Evolutionary conservation across 352 stramenopile species (phyloP), one percentile per base, ranked within the genome.

Genomic region (Phytophthora boehmeriae): DNA sequence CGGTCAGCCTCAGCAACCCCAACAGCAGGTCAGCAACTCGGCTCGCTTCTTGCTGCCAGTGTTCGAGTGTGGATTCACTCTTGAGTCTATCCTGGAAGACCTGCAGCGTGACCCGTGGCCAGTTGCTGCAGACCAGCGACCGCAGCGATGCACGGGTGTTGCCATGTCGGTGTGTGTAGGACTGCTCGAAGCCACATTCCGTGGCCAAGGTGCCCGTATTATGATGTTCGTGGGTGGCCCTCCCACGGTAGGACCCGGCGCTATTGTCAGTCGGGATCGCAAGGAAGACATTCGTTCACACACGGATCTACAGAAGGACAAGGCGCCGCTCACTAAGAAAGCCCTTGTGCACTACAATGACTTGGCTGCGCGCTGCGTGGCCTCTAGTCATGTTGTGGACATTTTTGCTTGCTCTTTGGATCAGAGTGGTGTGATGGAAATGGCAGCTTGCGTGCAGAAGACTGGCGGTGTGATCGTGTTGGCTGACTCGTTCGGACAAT

Each of bases 391-490:
- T 74, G 96, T 98, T 0, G 94, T 99, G 19, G 98, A 99, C 75
- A 92, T 99, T 36, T 99, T 99, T 78, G 97, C 97, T 2, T 99
- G 97, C 73, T 98, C 92, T 47, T 76, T 99, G 39, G 97, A 99
- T 83, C 93, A 98, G 72, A 92, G 89, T 59, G 98, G 98, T 63
- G 92, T 99, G 56, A 92, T 99, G 76, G 98, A 99, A 80, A 99
- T 99, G 97, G 93, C 94, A 48, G 82, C 89, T 25, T 98, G 98
- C 56, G 95, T 99, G 30, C 94, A 99, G 68, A 97, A 97, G 70
- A 99, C 97, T n/a, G 98, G 98, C 43, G 98, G 98, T 54, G 88
- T 99, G n/a, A 98, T 98, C 73, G 96, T 99, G 14, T 77, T 99
- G 34, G 97, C 93, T 58, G 98, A 99, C 80, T 98, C 84, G 34